phyloP scores from a whole-genome alignment of 345 rosid genomes.

The Ceriops tagal region DNA sequence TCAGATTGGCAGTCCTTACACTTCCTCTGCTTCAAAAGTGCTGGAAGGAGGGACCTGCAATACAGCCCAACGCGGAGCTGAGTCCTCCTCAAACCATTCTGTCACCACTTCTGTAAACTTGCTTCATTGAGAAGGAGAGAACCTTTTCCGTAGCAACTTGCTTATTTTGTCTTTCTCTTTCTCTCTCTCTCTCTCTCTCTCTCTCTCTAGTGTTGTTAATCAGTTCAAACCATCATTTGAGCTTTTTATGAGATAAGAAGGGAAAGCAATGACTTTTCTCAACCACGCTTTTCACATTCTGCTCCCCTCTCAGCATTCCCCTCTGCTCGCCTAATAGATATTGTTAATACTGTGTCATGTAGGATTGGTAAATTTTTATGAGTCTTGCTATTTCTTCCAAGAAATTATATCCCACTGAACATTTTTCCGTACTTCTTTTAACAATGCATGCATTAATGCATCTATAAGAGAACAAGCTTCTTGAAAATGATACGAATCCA shows the following conservation, averaged over 20 bases:
- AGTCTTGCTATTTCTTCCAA: too few species aligned
- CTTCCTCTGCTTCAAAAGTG: slow-evolving; percentile 38
- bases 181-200: neutral
- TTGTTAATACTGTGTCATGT: too few species aligned
- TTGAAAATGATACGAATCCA: too few species aligned
- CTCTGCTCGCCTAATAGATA: neutral
- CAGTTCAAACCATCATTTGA: neutral
- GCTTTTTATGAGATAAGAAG: neutral
- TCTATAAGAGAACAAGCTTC: too few species aligned
- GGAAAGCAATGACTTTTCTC: neutral
- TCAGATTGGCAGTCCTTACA: slow-evolving; percentile 45
- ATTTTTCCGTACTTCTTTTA: too few species aligned
- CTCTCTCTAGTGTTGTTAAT: neutral
- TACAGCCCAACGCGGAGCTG: slow-evolving; percentile 44
- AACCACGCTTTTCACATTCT: neutral
- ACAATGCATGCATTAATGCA: too few species aligned
- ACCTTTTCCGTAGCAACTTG: neutral
- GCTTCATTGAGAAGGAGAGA: neutral
- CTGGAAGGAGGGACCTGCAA: slow-evolving; percentile 50
- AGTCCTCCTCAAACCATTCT: slow-evolving; percentile 22
- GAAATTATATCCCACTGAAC: too few species aligned
- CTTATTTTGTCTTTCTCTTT: neutral
- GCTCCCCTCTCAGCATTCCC: neutral
- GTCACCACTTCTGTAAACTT: neutral
- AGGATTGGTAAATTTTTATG: too few species aligned